Percentiles rank a stretch among this genome's conserved stretches.
Conservation (phyloP, 768 basidiomycete species). For the Boletus subparvulus region DNA sequence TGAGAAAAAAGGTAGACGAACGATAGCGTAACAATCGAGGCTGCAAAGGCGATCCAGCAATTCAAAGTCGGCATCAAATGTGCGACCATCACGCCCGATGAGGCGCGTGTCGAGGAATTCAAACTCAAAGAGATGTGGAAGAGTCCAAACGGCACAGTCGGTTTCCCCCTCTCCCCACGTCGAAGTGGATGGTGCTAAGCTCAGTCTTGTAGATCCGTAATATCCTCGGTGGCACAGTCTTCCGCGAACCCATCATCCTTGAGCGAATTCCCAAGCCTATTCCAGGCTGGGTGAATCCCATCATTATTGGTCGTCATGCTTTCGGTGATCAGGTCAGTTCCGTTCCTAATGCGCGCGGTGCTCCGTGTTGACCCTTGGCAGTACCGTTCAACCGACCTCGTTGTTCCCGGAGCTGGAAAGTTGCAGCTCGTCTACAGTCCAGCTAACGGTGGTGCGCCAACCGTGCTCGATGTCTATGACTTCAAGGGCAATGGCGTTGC, state of each 20-base stretch:
- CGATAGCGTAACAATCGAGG: constrained; percentile 89
- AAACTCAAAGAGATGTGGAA: constrained; percentile 99
- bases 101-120: constrained; percentile 94
- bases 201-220: constrained; percentile 75
- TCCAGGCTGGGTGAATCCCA: constrained; percentile 97
- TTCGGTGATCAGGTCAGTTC: constrained; percentile 85
- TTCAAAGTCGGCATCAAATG: constrained; percentile 98
- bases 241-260: constrained; percentile 97
- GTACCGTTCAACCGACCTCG: constrained; percentile 93
- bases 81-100: constrained; percentile 98
- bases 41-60: constrained; percentile 91
- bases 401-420: constrained; percentile 90
- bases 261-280: constrained; percentile 87
- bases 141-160: constrained; percentile 97
- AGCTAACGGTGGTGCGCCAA: constrained; percentile 63
- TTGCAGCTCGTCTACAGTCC: constrained; percentile 91
- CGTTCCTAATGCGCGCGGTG: constrained; percentile 7
- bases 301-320: constrained; percentile 94
- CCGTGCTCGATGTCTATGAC: constrained; percentile 82
- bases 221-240: constrained; percentile 96
- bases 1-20: constrained; percentile 65
- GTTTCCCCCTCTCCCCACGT: too few species aligned
- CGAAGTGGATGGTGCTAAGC: neutral
- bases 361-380: constrained; percentile 30
- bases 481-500: constrained; percentile 93